Evolutionary conservation across 176 grass and related monocot species (phyloP).

Genomic region (Tillandsia fasciculata): DNA sequence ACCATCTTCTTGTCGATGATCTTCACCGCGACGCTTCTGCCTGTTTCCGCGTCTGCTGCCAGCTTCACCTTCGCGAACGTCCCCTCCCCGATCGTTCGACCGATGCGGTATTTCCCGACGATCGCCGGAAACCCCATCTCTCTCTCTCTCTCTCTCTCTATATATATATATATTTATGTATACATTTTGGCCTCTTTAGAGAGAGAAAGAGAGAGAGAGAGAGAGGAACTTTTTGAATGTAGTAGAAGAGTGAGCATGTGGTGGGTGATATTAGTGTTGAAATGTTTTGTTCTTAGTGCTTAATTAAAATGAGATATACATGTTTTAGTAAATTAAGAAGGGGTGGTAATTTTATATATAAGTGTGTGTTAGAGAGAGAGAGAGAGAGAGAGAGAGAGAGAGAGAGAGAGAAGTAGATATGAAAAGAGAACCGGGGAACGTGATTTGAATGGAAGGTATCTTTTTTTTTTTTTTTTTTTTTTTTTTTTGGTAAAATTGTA

Average conservation of each 20-base stretch:
- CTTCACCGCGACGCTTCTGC: conserved; percentile 43
- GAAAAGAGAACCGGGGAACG: not conserved
- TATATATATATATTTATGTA: no score
- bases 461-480: not conserved
- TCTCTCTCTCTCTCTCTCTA: not conserved
- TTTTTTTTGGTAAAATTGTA: no score
- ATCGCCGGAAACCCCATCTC: conserved; percentile 28
- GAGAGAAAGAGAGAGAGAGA: no score
- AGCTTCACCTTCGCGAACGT: conserved; percentile 67
- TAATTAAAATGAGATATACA: no score
- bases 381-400: not conserved
- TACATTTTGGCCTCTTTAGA: no score
- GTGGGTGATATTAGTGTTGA: no score
- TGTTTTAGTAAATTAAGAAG: no score
- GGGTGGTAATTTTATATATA: no score
- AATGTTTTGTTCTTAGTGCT: conserved; percentile 1
- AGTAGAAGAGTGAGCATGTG: no score
- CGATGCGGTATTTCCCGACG: conserved; percentile 50
- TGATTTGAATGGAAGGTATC: conserved; percentile 23
- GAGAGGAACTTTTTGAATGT: no score
- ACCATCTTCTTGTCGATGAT: conserved; percentile 54
- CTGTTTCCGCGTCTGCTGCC: conserved; percentile 33
- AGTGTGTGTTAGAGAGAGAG: not conserved
- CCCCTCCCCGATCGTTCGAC: conserved; percentile 58
- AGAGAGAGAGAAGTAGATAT: conserved; percentile 31